phyloP scores from a whole-genome alignment of 2,329 filamentous ascomycete genomes.

The Pestalotiopsis sp. region DNA sequence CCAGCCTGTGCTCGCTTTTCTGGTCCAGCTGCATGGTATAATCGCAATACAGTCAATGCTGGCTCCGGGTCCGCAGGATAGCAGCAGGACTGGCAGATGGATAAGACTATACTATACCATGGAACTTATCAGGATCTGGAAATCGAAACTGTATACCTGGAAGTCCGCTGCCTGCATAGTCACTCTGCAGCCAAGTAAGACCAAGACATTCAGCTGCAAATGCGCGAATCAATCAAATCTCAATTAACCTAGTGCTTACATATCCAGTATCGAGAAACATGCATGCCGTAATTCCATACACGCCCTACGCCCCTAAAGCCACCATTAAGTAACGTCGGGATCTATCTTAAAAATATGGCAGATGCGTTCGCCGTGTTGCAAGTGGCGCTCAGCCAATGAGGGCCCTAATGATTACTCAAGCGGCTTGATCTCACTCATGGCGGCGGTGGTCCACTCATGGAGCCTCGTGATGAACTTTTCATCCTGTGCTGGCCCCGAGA shows the following conservation, averaged over 20 bases:
- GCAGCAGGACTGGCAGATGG: not conserved
- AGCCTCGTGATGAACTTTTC: constrained; percentile 26
- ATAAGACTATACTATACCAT: not conserved
- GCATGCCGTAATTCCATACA: not conserved
- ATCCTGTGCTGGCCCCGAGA: constrained; percentile 22
- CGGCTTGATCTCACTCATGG: constrained; percentile 7
- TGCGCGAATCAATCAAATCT: not conserved
- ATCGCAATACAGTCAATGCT: not conserved
- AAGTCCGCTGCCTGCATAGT: not conserved
- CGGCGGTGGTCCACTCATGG: constrained; percentile 35
- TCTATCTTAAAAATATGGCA: not conserved
- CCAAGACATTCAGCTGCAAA: not conserved
- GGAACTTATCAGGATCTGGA: not conserved
- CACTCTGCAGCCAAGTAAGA: not conserved
- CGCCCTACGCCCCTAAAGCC: not conserved
- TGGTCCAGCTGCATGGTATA: constrained; percentile 1
- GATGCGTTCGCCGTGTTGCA: not conserved
- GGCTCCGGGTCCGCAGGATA: not conserved
- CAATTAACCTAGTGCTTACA: not conserved
- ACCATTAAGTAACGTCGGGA: not conserved
- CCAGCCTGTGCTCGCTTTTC: not conserved
- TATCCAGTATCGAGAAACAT: not conserved
- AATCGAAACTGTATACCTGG: not conserved
- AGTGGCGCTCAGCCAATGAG: not conserved
- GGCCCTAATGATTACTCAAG: not conserved